Percentiles rank a stretch among this genome's conserved stretches.
phyloP scores from a whole-genome alignment of 2,329 filamentous ascomycete species.

The Rhexocercosporidium sp. region DNA sequence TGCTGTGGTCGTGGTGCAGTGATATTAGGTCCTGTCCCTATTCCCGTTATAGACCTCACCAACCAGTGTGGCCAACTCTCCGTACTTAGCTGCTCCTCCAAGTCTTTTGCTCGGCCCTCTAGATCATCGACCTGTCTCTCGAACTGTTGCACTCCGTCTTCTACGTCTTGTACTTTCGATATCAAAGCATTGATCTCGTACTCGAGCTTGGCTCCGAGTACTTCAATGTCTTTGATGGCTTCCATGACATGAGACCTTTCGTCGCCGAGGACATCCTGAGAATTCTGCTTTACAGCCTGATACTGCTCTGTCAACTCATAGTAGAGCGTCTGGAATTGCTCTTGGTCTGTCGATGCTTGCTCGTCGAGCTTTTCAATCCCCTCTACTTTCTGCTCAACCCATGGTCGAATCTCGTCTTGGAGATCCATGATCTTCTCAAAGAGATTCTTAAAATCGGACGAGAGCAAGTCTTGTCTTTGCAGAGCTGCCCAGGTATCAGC shows the following conservation, averaged over 20 bases:
- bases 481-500: slow-evolving; percentile 41
- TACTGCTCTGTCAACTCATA: slow-evolving; percentile 73
- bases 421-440: slow-evolving; percentile 59
- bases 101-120: slow-evolving; percentile 65
- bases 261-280: slow-evolving; percentile 70
- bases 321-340: slow-evolving; percentile 71
- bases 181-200: slow-evolving; percentile 87
- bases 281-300: slow-evolving; percentile 68
- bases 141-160: slow-evolving; percentile 80
- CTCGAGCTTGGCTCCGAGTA: slow-evolving; percentile 82
- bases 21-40: slow-evolving; percentile 41
- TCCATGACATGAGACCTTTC: slow-evolving; percentile 74
- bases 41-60: slow-evolving; percentile 41
- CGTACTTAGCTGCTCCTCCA: slow-evolving; percentile 52
- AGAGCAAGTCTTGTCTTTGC: slow-evolving; percentile 45
- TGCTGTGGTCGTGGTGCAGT: slow-evolving; percentile 23
- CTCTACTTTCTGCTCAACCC: slow-evolving; percentile 64
- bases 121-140: slow-evolving; percentile 77
- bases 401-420: slow-evolving; percentile 59
- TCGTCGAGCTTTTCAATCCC: slow-evolving; percentile 64
- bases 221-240: slow-evolving; percentile 77
- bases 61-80: slow-evolving; percentile 43
- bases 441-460: slow-evolving; percentile 62
- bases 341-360: slow-evolving; percentile 65
- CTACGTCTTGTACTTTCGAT: slow-evolving; percentile 83